Evolutionary conservation across 2,329 filamentous ascomycete species (phyloP), one percentile per base, ranked within the genome.

Genomic region (Clonostachys solani): DNA sequence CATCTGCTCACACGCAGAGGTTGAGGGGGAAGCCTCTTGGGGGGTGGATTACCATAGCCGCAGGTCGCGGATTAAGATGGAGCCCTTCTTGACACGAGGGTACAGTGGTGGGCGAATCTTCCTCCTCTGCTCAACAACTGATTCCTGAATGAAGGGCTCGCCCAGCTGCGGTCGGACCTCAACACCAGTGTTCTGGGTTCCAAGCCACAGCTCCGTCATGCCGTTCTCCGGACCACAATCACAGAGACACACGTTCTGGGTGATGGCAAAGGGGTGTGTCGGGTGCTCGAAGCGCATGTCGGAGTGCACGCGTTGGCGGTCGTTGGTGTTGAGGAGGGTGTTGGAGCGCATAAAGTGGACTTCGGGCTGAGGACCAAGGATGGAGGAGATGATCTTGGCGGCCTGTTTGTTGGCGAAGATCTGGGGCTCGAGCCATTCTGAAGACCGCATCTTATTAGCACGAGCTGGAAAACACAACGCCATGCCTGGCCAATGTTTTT

Each of bases 361-460:
- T 36, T 56, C 54, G 17, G 54, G 54, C 16, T 49, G 36, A 18
- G 54, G 54, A 15, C 54, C 54, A 12, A 57, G 49, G 36, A 57
- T 48, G 46, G 49, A 47, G 16, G 52, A 56, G 9, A 55, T 47
- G 16, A 56, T 45, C 19, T 50, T 49, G 29, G 50, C 44, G 18
- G 38, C 51, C 19, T 55, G 55, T 42, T 52, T 55, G 49, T 69
- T 71, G 45, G 55, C 57, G 34, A 53, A 56, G 33, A 60, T 47
- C 33, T 59, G 52, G 34, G 54, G 50, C 48, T 56, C 54, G 16
- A 60, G 37, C 47, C 52, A 60, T 36, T 54, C 54, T 56, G 19
- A 6, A 33, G 6, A 12, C 17, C 23, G 36, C 15, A 15, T 38
- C 15, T 38, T n/a, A 17, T 38, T 38, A 38, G 36, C 12, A 23